Percentiles rank a stretch among this genome's conserved stretches.
Evolutionary conservation across 805 yeast genomes (phyloP).

Genomic region (Cyberlindnera veronae): DNA sequence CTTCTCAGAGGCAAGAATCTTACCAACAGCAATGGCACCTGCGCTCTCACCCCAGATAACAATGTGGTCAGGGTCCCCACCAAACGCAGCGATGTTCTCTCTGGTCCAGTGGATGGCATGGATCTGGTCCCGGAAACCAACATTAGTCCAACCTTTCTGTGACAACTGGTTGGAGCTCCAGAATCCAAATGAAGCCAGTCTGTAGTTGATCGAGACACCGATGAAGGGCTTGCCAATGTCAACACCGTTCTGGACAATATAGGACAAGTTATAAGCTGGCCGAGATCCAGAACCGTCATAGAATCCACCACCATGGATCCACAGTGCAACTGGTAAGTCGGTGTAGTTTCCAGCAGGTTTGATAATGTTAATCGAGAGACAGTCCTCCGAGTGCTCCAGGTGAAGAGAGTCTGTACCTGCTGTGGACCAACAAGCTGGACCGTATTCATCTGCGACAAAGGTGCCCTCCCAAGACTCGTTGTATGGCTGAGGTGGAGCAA

Average conservation of each 20-base stretch:
- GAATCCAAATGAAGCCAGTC: slow-evolving; percentile 37
- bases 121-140: slow-evolving; percentile 36
- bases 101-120: slow-evolving; percentile 34
- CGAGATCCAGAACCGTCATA: slow-evolving; percentile 24
- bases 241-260: slow-evolving; percentile 17
- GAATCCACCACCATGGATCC: slow-evolving; percentile 38
- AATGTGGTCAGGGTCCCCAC: slow-evolving; percentile 34
- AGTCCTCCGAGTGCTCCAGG: slow-evolving; percentile 27
- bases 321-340: slow-evolving; percentile 30
- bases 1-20: slow-evolving; percentile 10
- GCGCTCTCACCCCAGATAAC: slow-evolving; percentile 39
- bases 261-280: slow-evolving; percentile 18
- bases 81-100: slow-evolving; percentile 32
- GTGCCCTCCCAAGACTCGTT: slow-evolving; percentile 16
- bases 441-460: slow-evolving; percentile 20
- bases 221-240: slow-evolving; percentile 26
- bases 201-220: slow-evolving; percentile 36
- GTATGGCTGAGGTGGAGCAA: slow-evolving; percentile 23
- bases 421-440: slow-evolving; percentile 24
- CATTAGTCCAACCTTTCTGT: slow-evolving; percentile 28
- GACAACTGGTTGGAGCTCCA: slow-evolving; percentile 26
- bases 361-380: slow-evolving; percentile 29
- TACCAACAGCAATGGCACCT: slow-evolving; percentile 29
- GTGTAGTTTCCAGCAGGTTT: slow-evolving; percentile 20
- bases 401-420: slow-evolving; percentile 11